phyloP scores from a whole-genome alignment of 1,284 basidiomycete genomes.

The Thelephora terrestris region DNA sequence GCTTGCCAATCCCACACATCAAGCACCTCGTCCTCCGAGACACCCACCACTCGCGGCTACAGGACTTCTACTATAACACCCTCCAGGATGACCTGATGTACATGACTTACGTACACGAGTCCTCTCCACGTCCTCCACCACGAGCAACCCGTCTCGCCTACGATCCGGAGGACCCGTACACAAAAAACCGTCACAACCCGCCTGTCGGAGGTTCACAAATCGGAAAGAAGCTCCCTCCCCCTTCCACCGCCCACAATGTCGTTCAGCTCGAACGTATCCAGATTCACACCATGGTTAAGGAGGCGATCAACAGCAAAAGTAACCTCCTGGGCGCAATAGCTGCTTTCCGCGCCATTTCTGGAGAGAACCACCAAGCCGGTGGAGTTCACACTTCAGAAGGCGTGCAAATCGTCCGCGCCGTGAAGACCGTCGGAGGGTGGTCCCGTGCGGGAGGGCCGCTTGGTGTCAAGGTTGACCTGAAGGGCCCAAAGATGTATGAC shows the following conservation, averaged over 20 bases:
- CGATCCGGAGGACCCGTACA: conserved; percentile 74
- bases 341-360: conserved; percentile 82
- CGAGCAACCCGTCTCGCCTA: conserved; percentile 58
- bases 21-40: conserved; percentile 48
- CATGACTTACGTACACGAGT: conserved; percentile 84
- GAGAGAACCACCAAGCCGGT: conserved; percentile 65
- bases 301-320: conserved; percentile 65
- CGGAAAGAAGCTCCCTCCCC: conserved; percentile 54
- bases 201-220: conserved; percentile 65
- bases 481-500: conserved; percentile 88
- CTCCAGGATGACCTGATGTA: conserved; percentile 88
- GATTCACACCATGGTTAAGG: conserved; percentile 78
- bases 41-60: conserved; percentile 68
- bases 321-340: conserved; percentile 81
- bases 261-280: conserved; percentile 77
- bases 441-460: conserved; percentile 77
- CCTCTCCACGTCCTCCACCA: conserved; percentile 37
- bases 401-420: conserved; percentile 73
- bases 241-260: conserved; percentile 56
- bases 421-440: conserved; percentile 80
- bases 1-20: conserved; percentile 60
- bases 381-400: conserved; percentile 62
- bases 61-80: conserved; percentile 79
- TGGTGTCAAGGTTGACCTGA: conserved; percentile 84
- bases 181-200: conserved; percentile 61